These are phyloP conservation scores for Talaromyces pinophilus DNA, from an alignment of 2,329 filamentous ascomycete genomes.

Conservation along the genomic window DNA sequence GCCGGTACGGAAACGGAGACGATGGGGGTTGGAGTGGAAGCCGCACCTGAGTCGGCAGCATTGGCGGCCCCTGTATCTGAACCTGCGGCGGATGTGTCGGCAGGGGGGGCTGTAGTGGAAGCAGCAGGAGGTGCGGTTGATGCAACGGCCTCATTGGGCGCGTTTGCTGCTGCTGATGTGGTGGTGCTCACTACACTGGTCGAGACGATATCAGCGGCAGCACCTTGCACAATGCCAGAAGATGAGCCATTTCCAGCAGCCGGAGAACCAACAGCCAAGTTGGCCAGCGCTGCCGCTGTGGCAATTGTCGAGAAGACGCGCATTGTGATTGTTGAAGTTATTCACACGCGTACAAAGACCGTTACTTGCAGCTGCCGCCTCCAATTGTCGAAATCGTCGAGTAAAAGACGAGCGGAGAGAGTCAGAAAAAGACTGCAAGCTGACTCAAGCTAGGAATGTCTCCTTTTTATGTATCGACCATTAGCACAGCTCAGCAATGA, in stretches of 20 bases:
- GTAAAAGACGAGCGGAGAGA: slow-evolving; percentile 19
- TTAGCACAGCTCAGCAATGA: background rate
- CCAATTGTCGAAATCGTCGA: slow-evolving; percentile 19
- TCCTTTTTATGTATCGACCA: slow-evolving; percentile 9
- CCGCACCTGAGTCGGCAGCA: slow-evolving; percentile 6
- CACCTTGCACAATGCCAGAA: slow-evolving; percentile 16
- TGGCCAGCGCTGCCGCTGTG: slow-evolving; percentile 19
- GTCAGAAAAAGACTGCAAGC: background rate
- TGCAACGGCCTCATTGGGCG: slow-evolving; percentile 5
- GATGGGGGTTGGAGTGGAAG: slow-evolving; percentile 1
- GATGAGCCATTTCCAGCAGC: slow-evolving; percentile 15
- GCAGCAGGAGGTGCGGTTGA: slow-evolving; percentile 8
- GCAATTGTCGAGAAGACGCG: slow-evolving; percentile 22
- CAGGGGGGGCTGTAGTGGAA: slow-evolving; percentile 1
- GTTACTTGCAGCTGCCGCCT: slow-evolving; percentile 14
- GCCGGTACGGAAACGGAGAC: background rate
- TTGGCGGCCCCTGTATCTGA: background rate
- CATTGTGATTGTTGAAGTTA: slow-evolving; percentile 18
- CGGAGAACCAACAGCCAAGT: slow-evolving; percentile 21
- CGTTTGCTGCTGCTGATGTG: slow-evolving; percentile 14
- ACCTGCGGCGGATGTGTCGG: background rate
- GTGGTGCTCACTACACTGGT: background rate
- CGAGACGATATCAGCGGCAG: slow-evolving; percentile 1
- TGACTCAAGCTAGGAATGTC: slow-evolving; percentile 9
- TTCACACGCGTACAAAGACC: slow-evolving; percentile 15